These are phyloP conservation scores for Elongisporangium undulatum DNA, from an alignment of 352 stramenopile species.

Conservation along the genomic window DNA sequence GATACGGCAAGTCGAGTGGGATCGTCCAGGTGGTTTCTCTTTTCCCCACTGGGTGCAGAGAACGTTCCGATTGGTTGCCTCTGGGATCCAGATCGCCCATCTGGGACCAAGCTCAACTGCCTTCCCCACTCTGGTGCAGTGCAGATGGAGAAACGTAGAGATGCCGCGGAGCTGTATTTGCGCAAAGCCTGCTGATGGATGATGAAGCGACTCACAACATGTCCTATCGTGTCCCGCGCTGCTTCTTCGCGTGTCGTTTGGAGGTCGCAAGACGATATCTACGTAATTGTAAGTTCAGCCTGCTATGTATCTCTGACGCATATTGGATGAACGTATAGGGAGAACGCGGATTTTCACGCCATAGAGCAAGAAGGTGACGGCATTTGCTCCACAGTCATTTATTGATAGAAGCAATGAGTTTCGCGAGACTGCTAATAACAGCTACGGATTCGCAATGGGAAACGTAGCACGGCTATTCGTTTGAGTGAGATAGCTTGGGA, in stretches of 20 bases:
- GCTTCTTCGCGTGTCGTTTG: neutral
- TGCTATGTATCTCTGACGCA: neutral
- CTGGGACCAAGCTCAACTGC: neutral
- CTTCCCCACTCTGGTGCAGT: neutral
- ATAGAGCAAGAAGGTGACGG: constrained; percentile 4
- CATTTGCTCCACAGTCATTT: constrained; percentile 4
- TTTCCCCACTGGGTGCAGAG: neutral
- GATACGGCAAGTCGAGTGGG: neutral
- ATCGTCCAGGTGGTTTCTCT: neutral
- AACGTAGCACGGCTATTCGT: neutral
- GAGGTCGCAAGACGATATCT: too few relatives aligned
- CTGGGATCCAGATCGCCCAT: neutral
- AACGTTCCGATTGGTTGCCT: neutral
- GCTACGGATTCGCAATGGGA: constrained; percentile 4
- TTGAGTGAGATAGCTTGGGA: too few relatives aligned
- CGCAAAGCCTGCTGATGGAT: neutral
- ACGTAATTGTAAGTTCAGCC: too few relatives aligned
- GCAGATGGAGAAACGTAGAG: neutral
- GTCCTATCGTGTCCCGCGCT: neutral
- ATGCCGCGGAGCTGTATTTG: neutral
- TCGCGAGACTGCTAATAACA: constrained; percentile 5
- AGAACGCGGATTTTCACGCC: neutral
- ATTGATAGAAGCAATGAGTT: constrained; percentile 5
- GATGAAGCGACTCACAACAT: neutral
- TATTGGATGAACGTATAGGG: neutral